A percentile compares a stretch with the other conserved stretches of the same genome.
These are phyloP conservation scores for Kodamaea ohmeri DNA, from an alignment of 1,139 yeast genomes.

Conservation along the genomic window DNA sequence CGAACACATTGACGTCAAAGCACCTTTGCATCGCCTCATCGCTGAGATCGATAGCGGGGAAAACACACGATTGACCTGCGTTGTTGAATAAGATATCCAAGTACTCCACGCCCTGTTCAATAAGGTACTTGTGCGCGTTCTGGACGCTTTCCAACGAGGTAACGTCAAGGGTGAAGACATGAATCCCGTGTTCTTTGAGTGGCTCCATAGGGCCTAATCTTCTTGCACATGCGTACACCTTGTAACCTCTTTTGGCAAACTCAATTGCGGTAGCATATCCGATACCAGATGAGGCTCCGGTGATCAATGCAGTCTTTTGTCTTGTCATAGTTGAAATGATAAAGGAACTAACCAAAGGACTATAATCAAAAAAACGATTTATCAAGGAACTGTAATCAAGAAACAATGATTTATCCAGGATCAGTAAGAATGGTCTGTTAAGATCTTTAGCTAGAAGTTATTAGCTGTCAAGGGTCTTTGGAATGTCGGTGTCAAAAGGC, in stretches of 20 bases:
- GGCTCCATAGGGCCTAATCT: slow-evolving; percentile 61
- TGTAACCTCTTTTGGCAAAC: slow-evolving; percentile 59
- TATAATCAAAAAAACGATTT: too few species aligned
- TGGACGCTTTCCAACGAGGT: slow-evolving; percentile 49
- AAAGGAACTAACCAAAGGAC: too few species aligned
- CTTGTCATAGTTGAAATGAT: slow-evolving; percentile 1
- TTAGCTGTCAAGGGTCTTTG: too few species aligned
- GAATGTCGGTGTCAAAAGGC: too few species aligned
- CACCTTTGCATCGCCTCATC: slow-evolving; percentile 55
- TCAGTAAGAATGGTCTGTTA: too few species aligned
- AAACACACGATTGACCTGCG: slow-evolving; percentile 64
- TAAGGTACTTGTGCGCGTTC: slow-evolving; percentile 39
- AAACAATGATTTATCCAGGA: too few species aligned
- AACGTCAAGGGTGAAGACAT: slow-evolving; percentile 46
- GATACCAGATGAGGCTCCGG: slow-evolving; percentile 84
- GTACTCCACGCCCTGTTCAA: slow-evolving; percentile 24
- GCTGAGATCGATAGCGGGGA: slow-evolving; percentile 67
- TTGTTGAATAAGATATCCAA: slow-evolving; percentile 66
- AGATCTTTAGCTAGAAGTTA: too few species aligned
- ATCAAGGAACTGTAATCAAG: too few species aligned
- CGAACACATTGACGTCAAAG: slow-evolving; percentile 68
- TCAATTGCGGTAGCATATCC: slow-evolving; percentile 68
- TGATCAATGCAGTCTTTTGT: slow-evolving; percentile 38
- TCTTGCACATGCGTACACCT: slow-evolving; percentile 74
- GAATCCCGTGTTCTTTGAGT: slow-evolving; percentile 40